phyloP scores from a whole-genome alignment of 805 yeast species.

The Zygosaccharomyces bailii region DNA sequence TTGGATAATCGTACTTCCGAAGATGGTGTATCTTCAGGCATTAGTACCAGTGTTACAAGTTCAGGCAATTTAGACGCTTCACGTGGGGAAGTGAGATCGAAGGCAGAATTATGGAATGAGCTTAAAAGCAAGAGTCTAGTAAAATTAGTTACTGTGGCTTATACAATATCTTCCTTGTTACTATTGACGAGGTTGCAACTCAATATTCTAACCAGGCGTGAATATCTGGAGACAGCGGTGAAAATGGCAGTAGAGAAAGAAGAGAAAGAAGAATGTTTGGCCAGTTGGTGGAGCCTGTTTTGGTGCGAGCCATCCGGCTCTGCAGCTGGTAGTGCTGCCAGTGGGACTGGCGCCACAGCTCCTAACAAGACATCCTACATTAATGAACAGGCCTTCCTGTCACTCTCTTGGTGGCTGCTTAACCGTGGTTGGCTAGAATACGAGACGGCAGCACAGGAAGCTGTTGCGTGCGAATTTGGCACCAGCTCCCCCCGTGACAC shows the following conservation, averaged over 20 bases:
- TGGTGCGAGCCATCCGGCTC: neutral
- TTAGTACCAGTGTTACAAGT: slow-evolving; percentile 20
- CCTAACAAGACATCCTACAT: slow-evolving; percentile 36
- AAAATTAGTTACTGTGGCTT: slow-evolving; percentile 66
- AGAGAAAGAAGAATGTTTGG: slow-evolving; percentile 5
- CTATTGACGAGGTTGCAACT: slow-evolving; percentile 80
- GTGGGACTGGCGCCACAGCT: neutral
- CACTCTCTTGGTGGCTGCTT: slow-evolving; percentile 90
- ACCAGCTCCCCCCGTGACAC: slow-evolving; percentile 70
- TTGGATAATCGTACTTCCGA: slow-evolving; percentile 6
- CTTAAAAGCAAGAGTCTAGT: slow-evolving; percentile 72
- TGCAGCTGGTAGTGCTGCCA: neutral
- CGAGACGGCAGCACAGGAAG: slow-evolving; percentile 48
- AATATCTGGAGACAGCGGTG: slow-evolving; percentile 76
- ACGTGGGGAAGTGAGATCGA: slow-evolving; percentile 37
- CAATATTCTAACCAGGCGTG: slow-evolving; percentile 82
- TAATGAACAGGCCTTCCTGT: slow-evolving; percentile 76
- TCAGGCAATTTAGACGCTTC: slow-evolving; percentile 12
- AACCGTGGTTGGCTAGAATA: slow-evolving; percentile 77
- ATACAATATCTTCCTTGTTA: slow-evolving; percentile 65
- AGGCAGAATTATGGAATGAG: slow-evolving; percentile 78
- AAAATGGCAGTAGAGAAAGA: slow-evolving; percentile 48
- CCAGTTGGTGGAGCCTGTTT: slow-evolving; percentile 1
- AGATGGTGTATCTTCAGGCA: slow-evolving; percentile 23
- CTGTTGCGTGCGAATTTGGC: slow-evolving; percentile 59